phyloP scores from a whole-genome alignment of 257 asterid genomes.

The Scutellaria minor region DNA sequence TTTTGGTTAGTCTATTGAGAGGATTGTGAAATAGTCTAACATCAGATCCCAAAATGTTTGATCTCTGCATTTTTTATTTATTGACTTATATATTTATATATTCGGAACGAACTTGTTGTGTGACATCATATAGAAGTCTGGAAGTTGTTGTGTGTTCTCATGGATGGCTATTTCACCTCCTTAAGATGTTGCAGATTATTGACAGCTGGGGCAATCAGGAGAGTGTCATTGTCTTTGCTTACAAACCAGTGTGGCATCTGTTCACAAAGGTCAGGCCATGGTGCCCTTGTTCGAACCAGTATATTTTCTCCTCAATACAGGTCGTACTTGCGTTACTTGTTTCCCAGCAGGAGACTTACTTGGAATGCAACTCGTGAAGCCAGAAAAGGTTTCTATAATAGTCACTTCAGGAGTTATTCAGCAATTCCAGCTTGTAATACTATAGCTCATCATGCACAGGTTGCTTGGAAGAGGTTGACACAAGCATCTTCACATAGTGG shows the following conservation, averaged over 20 bases:
- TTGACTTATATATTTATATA: conserved; percentile 9
- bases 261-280: conserved; percentile 45
- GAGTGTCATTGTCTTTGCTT: conserved; percentile 45
- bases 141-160: conserved; percentile 19
- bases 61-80: background rate
- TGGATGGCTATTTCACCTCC: conserved; percentile 32
- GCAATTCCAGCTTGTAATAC: conserved; percentile 47
- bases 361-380: conserved; percentile 41
- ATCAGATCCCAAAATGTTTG: background rate
- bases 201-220: conserved; percentile 45
- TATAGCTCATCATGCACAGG: conserved; percentile 52
- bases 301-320: conserved; percentile 46
- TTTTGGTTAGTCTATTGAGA: background rate
- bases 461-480: conserved; percentile 68
- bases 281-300: conserved; percentile 40
- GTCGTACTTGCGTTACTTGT: conserved; percentile 43
- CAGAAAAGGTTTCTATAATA: conserved; percentile 38
- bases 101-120: background rate
- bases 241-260: conserved; percentile 24
- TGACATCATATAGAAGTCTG: conserved; percentile 6
- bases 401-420: conserved; percentile 44
- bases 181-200: conserved; percentile 56
- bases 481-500: conserved; percentile 39
- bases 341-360: conserved; percentile 45
- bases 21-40: background rate